phyloP scores from a whole-genome alignment of 352 stramenopile species.

The Thraustochytrium sp. region DNA sequence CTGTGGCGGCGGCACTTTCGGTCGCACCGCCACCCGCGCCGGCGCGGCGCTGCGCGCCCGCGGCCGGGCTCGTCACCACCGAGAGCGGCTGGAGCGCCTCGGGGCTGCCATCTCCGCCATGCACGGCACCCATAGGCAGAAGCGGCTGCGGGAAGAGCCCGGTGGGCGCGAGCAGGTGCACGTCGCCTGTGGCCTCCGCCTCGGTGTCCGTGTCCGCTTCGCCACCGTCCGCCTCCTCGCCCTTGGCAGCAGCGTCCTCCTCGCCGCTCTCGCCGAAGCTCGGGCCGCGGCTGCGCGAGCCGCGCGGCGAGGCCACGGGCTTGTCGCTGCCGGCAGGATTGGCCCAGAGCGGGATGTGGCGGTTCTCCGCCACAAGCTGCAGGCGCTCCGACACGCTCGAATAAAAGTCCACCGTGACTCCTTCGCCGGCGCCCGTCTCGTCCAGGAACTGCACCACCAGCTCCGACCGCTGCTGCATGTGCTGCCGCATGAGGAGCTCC shows the following conservation, averaged over 20 bases:
- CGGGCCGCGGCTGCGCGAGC: background rate
- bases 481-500: slow-evolving; percentile 24
- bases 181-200: background rate
- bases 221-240: background rate
- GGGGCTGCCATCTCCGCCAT: background rate
- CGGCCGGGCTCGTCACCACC: background rate
- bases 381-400: slow-evolving; percentile 31
- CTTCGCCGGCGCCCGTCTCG: slow-evolving; percentile 33
- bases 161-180: background rate
- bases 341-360: background rate
- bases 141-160: slow-evolving; percentile 32
- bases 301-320: background rate
- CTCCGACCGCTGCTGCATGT: slow-evolving; percentile 32
- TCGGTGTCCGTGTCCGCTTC: background rate
- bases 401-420: slow-evolving; percentile 42
- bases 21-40: background rate
- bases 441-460: slow-evolving; percentile 41
- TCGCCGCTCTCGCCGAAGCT: background rate
- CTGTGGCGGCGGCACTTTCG: background rate
- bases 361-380: slow-evolving; percentile 24
- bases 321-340: slow-evolving; percentile 24
- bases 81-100: background rate
- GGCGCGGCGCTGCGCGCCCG: background rate
- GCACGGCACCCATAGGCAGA: background rate
- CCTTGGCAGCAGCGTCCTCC: background rate